Evolutionary conservation across 2,329 filamentous ascomycete species (phyloP).

Genomic region (Aspergillus piperis): DNA sequence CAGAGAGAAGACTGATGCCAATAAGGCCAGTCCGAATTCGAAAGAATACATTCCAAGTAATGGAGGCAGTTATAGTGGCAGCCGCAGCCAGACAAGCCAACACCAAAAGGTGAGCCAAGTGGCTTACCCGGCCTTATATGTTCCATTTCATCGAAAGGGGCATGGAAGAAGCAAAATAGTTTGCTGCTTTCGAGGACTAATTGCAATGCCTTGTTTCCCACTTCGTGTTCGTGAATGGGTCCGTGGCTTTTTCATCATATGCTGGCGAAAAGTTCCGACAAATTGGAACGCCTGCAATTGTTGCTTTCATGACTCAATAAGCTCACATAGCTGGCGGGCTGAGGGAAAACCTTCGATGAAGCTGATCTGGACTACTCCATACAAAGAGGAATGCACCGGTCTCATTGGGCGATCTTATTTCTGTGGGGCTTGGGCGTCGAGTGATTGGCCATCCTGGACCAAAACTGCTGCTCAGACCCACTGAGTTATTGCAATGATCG

Average conservation of each 20-base stretch:
- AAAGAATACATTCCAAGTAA: slow-evolving; percentile 9
- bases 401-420: neutral
- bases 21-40: slow-evolving; percentile 6
- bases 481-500: neutral
- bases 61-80: neutral
- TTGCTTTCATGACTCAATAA: neutral
- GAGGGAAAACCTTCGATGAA: neutral
- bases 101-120: neutral
- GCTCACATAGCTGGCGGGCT: neutral
- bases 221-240: neutral
- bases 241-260: neutral
- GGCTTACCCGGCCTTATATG: neutral
- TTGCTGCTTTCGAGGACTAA: neutral
- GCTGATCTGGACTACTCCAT: neutral
- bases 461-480: neutral
- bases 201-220: neutral
- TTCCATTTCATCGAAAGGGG: neutral
- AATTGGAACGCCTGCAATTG: neutral
- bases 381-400: neutral
- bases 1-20: slow-evolving; percentile 14
- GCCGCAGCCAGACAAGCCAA: neutral
- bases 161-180: neutral
- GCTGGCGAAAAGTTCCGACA: neutral
- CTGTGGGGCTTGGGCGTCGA: neutral
- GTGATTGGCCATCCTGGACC: neutral